These are phyloP conservation scores for Sporothrix pallida DNA, from an alignment of 2,329 filamentous ascomycete genomes.

Conservation along the genomic window DNA sequence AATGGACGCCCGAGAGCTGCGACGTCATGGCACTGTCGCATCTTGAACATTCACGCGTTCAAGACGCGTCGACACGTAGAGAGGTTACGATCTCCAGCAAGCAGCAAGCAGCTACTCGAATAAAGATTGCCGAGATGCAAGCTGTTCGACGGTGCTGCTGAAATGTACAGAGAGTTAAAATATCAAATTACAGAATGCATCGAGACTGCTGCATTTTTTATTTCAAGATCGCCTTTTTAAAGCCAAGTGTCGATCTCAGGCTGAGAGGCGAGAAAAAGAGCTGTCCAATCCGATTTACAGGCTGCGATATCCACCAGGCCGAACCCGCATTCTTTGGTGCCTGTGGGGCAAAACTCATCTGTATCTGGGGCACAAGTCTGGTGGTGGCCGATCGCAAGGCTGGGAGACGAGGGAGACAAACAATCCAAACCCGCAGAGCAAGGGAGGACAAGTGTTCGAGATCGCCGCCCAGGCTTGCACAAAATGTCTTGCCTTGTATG, in stretches of 20 bases:
- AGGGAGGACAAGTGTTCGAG: neutral
- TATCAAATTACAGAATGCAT: neutral
- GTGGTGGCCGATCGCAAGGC: conserved; percentile 24
- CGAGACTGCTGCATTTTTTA: neutral
- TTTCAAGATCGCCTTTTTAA: neutral
- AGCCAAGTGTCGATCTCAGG: neutral
- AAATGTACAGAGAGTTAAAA: neutral
- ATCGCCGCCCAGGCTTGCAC: neutral
- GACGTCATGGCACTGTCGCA: conserved; percentile 15
- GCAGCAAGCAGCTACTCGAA: neutral
- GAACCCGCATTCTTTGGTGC: conserved; percentile 16
- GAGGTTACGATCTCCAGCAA: neutral
- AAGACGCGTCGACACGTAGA: conserved; percentile 4
- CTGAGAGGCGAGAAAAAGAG: neutral
- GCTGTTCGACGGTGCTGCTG: neutral
- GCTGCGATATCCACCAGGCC: neutral
- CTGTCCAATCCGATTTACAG: neutral
- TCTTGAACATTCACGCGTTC: neutral
- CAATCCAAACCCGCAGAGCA: neutral
- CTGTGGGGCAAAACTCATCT: neutral
- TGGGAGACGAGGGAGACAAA: neutral
- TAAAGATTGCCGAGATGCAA: conserved; percentile 1
- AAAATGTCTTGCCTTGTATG: neutral
- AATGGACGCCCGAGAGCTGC: neutral
- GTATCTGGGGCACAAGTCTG: neutral